A percentile compares a stretch with the other conserved stretches of the same genome.
These are phyloP conservation scores for Quercus dentata DNA, from an alignment of 306 rosid species.

Conservation along the genomic window DNA sequence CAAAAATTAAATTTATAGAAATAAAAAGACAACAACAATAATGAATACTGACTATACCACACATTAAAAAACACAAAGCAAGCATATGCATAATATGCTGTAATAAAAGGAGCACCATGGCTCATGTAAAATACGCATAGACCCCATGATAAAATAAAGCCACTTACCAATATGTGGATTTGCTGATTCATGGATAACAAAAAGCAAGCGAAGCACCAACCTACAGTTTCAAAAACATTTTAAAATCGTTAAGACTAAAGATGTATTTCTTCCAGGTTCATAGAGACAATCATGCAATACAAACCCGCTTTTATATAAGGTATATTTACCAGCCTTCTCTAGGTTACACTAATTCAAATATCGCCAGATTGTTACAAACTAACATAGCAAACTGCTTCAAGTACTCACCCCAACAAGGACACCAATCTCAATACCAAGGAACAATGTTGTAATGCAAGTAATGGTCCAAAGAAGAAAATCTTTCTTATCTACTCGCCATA, in stretches of 20 bases:
- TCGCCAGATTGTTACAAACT: neutral
- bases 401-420: conserved; percentile 91
- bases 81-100: neutral
- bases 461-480: conserved; percentile 97
- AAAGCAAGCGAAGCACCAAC: conserved; percentile 93
- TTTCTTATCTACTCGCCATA: conserved; percentile 89
- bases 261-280: conserved; percentile 12
- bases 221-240: conserved; percentile 41
- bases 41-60: neutral
- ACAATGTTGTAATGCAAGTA: conserved; percentile 72
- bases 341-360: conserved; percentile 9
- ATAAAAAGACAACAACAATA: neutral
- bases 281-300: conserved; percentile 6
- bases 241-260: conserved; percentile 1
- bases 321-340: conserved; percentile 6
- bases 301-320: neutral
- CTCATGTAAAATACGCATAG: too few species aligned
- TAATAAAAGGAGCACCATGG: too few species aligned
- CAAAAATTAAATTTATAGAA: neutral
- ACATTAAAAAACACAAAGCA: neutral
- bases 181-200: conserved; percentile 96
- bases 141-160: neutral
- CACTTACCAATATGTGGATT: conserved; percentile 94
- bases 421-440: conserved; percentile 95
- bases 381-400: conserved; percentile 22